A percentile compares a stretch with the other conserved stretches of the same genome.
These are phyloP conservation scores for Microcera coccophila DNA, from an alignment of 2,329 filamentous ascomycete species.

Conservation along the genomic window DNA sequence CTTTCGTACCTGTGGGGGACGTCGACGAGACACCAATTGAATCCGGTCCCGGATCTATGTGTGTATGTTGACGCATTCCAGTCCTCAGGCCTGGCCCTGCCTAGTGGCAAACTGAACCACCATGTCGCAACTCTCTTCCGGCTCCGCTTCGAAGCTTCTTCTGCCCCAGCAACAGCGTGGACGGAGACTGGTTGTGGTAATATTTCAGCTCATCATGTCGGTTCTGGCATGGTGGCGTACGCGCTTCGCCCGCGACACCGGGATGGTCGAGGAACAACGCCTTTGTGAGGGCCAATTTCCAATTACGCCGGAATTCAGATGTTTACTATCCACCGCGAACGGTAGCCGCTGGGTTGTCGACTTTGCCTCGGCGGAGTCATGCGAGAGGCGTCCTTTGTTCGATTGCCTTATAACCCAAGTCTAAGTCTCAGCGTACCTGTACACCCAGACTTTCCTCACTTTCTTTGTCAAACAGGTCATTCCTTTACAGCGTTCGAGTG, in stretches of 20 bases:
- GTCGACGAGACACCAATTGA: background rate
- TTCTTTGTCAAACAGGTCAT: background rate
- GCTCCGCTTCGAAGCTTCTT: background rate
- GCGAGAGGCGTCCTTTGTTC: background rate
- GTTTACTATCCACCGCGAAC: background rate
- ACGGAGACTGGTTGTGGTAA: background rate
- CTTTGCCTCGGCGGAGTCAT: background rate
- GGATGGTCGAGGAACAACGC: background rate
- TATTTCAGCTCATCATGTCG: background rate
- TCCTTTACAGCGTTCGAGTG: background rate
- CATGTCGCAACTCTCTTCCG: background rate
- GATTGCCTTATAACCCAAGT: background rate
- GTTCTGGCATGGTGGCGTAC: background rate
- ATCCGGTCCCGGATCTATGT: background rate
- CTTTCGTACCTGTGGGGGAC: background rate
- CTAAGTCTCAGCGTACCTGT: background rate
- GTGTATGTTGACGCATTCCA: background rate
- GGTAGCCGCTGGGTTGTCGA: background rate
- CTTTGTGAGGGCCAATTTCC: background rate
- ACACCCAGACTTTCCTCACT: background rate
- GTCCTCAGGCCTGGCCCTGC: background rate
- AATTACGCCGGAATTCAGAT: background rate
- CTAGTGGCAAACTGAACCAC: background rate
- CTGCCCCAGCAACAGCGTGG: background rate
- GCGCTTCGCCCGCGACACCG: background rate